phyloP scores from a whole-genome alignment of 176 grass and related monocot species.

The Dendrocalamus sinicus region DNA sequence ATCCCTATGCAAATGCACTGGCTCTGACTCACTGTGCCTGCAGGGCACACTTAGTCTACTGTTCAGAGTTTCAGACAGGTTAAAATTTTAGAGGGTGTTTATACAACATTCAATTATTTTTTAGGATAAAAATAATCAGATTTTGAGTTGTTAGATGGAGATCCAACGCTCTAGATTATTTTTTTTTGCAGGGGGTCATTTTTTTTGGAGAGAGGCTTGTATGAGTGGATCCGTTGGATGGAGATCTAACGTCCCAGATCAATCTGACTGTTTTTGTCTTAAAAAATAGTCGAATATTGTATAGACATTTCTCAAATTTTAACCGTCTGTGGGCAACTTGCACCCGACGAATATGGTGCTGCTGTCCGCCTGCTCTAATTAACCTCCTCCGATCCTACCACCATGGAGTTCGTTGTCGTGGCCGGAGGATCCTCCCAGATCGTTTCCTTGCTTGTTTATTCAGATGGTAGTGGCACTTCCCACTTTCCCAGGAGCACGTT shows the following conservation, averaged over 20 bases:
- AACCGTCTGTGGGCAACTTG: constrained; percentile 2
- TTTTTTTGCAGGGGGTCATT: no score
- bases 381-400: not conserved
- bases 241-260: no score
- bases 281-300: no score
- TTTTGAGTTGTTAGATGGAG: no score
- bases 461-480: not conserved
- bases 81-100: no score
- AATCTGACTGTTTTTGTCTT: no score
- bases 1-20: constrained; percentile 42
- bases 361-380: not conserved
- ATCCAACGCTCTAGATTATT: no score
- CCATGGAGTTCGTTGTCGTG: not conserved
- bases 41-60: not conserved
- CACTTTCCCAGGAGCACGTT: constrained; percentile 1
- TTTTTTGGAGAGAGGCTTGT: no score
- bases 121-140: no score
- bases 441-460: constrained; percentile 36
- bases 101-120: no score
- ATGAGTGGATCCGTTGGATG: no score
- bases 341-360: not conserved
- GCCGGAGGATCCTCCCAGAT: not conserved
- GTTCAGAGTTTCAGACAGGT: not conserved
- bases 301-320: no score
- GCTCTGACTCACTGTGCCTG: not conserved